Base-by-base conservation (phyloP, 2,329 filamentous ascomycete species). In the Beauveria brongniartii region DNA sequence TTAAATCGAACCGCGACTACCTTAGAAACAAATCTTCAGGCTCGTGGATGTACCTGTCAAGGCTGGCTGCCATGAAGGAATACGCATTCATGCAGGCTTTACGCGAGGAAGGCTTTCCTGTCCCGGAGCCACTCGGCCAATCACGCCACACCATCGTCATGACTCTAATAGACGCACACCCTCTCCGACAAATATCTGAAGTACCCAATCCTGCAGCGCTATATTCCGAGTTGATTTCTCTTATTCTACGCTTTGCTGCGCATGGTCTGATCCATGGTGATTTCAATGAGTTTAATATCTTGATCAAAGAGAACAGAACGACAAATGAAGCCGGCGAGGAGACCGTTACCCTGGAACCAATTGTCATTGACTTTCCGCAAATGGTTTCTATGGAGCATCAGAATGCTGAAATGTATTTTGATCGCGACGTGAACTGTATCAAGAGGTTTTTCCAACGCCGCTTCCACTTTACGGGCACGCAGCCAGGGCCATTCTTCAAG, bases 211-310 rank as follows among this genome's bases (percentile, higher is more conserved):
- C 93, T 0, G 90, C 91, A 3, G 77, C 77, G n/a, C 80, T 99
- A 6, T 99, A 99, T 71, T 87, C 87, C n/a, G 91, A 97, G 63
- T 79, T 99, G 40, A 95, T 99, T 69, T 82, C 85, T 47, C 83
- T 97, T 67, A 91, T 99, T 61, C 78, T 99, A 48, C 84, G 87
- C 30, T 80, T 99, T 46, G 93, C 94, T 6, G 85, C 85, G 64
- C 86, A 92, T 67, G 94, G 94, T 7, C 78, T 99, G 53, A 99
- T 99, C 64, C 94, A 99, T 71, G 94, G 94, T 64, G 94, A 99
- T 72, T 99, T 95, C 78, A 99, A 99, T 78, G 95, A 99, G 74
- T 99, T 99, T 81, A 99, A 99, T 73, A 93, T 99, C 65, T 79
- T 99, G 40, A 87, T 99, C 72, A 91, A 94, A 71, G 93, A 97